Evolutionary conservation across 1,284 basidiomycete species (phyloP).

Genomic region (Exsudoporus floridanus): DNA sequence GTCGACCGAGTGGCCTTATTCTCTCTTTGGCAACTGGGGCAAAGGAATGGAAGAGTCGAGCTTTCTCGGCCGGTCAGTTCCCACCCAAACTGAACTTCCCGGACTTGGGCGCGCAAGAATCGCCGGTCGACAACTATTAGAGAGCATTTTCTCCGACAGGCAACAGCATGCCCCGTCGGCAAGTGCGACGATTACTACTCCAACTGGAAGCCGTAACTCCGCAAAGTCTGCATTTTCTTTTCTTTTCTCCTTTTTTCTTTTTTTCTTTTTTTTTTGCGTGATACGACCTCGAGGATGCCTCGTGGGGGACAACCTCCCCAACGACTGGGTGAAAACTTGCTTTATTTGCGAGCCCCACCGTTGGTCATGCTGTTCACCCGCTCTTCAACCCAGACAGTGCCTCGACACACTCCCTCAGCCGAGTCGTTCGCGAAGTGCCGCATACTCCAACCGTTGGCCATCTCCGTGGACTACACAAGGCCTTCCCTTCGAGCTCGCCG

Average conservation of each 20-base stretch:
- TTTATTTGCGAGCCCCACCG: conserved; percentile 10
- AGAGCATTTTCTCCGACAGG: conserved; percentile 13
- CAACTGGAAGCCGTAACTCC: conserved; percentile 5
- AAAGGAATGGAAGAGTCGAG: conserved; percentile 30
- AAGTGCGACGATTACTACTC: conserved; percentile 13
- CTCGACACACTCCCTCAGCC: conserved; percentile 5
- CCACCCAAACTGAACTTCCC: conserved; percentile 28
- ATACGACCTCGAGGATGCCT: conserved; percentile 28
- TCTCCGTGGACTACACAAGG: neutral
- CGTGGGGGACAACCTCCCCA: conserved; percentile 19
- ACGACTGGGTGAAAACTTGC: conserved; percentile 13
- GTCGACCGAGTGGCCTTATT: conserved; percentile 33
- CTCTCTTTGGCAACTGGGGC: conserved; percentile 36
- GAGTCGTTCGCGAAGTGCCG: conserved; percentile 1
- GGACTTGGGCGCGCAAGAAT: conserved; percentile 13
- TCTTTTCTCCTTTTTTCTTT: no score
- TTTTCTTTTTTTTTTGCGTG: neutral
- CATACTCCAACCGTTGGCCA: conserved; percentile 1
- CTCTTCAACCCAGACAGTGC: neutral
- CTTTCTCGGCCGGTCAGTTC: conserved; percentile 31
- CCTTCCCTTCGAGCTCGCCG: neutral
- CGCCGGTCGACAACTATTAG: conserved; percentile 4
- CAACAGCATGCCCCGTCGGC: conserved; percentile 22
- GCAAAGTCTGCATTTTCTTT: neutral
- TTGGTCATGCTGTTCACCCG: neutral